Percentiles rank a stretch among this genome's conserved stretches.
Evolutionary conservation across 169 alveolate species (phyloP).

Genomic region (Plasmodium cynomolgi): DNA sequence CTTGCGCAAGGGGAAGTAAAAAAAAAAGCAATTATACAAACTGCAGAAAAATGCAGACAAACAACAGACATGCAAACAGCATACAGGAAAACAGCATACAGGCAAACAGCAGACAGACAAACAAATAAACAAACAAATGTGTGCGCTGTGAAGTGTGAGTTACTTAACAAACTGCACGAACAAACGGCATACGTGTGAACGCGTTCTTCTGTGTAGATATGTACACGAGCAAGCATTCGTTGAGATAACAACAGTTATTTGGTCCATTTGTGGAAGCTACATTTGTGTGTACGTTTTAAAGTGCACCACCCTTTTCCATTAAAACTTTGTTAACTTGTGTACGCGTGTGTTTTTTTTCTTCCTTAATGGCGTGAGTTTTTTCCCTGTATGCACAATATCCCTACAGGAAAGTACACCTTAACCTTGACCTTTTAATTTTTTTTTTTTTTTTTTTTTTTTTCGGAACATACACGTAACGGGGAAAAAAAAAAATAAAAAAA

Average conservation of each 20-base stretch:
- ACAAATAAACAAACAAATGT: neutral
- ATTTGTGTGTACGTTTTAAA: neutral
- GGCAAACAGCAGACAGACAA: neutral
- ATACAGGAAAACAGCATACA: neutral
- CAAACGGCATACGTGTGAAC: neutral
- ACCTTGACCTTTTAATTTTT: neutral
- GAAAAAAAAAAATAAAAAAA: conserved; percentile 1
- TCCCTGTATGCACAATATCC: neutral
- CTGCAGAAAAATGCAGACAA: neutral
- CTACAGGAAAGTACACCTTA: neutral
- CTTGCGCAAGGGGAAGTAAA: neutral
- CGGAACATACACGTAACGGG: neutral
- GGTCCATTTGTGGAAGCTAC: neutral
- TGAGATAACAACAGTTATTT: neutral
- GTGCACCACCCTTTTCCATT: neutral
- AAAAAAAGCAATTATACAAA: neutral
- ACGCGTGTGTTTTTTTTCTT: neutral
- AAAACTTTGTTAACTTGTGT: neutral
- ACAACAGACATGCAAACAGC: neutral
- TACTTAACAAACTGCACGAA: neutral
- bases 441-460: neutral
- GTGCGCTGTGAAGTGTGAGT: neutral
- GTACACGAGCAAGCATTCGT: neutral
- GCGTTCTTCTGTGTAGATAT: neutral
- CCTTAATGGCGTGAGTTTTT: neutral